A percentile compares a stretch with the other conserved stretches of the same genome.
Conservation (phyloP, 805 yeast species). For the Kodamaea sagamina region DNA sequence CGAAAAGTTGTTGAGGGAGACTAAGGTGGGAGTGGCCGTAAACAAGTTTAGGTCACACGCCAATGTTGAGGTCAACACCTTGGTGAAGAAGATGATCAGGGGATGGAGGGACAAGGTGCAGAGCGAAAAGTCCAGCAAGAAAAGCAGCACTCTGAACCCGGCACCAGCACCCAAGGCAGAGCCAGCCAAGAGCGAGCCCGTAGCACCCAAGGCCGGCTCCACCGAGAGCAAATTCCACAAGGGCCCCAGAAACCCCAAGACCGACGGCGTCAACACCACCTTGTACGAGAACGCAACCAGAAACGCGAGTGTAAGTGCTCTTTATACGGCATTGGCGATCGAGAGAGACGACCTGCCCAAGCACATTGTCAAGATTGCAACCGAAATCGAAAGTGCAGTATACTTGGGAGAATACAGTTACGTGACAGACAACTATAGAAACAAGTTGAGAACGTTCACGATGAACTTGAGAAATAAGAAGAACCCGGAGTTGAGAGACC, state of each 20-base stretch:
- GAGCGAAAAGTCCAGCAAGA: conserved; percentile 53
- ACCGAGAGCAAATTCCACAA: conserved; percentile 41
- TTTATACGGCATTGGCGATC: conserved; percentile 86
- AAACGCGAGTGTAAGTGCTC: conserved; percentile 78
- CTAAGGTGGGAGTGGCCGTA: conserved; percentile 96
- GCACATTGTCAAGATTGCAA: conserved; percentile 61
- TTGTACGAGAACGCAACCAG: conserved; percentile 77
- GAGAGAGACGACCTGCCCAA: conserved; percentile 65
- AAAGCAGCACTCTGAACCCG: conserved; percentile 14
- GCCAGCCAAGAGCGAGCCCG: conserved; percentile 6
- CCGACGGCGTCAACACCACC: conserved; percentile 74
- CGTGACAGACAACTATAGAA: conserved; percentile 65
- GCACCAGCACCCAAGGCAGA: conserved; percentile 1
- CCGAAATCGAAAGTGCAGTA: conserved; percentile 72
- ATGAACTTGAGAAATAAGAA: conserved; percentile 87
- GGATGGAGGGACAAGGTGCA: conserved; percentile 90
- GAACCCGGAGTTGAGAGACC: conserved; percentile 79
- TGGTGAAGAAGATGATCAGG: conserved; percentile 81
- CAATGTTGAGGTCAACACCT: conserved; percentile 64
- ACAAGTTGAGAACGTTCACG: conserved; percentile 81
- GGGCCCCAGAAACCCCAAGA: conserved; percentile 72
- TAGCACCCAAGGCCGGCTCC: conserved; percentile 19
- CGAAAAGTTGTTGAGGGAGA: conserved; percentile 82
- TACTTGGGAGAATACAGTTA: conserved; percentile 60
- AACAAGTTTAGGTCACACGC: conserved; percentile 75